Conservation (phyloP, 306 rosid species). For the Vachellia pachyceras region DNA sequence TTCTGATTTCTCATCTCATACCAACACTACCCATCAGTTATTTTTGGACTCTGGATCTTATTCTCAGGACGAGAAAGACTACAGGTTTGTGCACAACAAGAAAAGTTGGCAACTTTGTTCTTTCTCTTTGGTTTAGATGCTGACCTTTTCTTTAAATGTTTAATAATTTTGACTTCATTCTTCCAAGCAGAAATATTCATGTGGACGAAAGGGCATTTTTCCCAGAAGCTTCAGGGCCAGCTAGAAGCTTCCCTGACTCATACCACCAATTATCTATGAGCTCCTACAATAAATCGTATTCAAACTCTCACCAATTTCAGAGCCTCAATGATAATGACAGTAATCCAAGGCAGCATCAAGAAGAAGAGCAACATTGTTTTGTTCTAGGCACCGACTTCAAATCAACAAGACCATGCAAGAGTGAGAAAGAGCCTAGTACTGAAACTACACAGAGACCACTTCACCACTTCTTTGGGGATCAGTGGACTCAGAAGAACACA, state of each 20-base stretch:
- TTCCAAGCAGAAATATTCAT: slow-evolving; percentile 57
- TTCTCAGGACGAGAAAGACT: slow-evolving; percentile 67
- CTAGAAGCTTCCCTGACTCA: slow-evolving; percentile 59
- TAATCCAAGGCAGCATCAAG: slow-evolving; percentile 41
- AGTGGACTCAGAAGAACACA: slow-evolving; percentile 87
- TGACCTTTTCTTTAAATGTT: not conserved
- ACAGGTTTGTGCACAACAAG: slow-evolving; percentile 56
- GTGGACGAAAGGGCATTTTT: slow-evolving; percentile 83
- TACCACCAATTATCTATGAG: slow-evolving; percentile 63
- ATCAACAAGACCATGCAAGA: slow-evolving; percentile 59
- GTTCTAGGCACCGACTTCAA: slow-evolving; percentile 91
- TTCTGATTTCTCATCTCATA: slow-evolving; percentile 57
- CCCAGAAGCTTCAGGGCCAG: slow-evolving; percentile 73
- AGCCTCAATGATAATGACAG: slow-evolving; percentile 53
- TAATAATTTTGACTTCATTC: slow-evolving; percentile 14
- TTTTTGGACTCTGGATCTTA: slow-evolving; percentile 70
- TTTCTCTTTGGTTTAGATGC: not conserved
- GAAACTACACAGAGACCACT: slow-evolving; percentile 80
- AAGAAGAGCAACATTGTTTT: slow-evolving; percentile 59
- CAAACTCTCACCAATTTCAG: slow-evolving; percentile 61
- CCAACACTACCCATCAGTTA: slow-evolving; percentile 60
- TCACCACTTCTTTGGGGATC: slow-evolving; percentile 88
- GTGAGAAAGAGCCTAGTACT: slow-evolving; percentile 52
- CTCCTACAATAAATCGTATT: slow-evolving; percentile 57
- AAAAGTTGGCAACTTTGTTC: slow-evolving; percentile 8